Conservation (phyloP, 139 green algal genomes). For the Chlorella sp. region DNA sequence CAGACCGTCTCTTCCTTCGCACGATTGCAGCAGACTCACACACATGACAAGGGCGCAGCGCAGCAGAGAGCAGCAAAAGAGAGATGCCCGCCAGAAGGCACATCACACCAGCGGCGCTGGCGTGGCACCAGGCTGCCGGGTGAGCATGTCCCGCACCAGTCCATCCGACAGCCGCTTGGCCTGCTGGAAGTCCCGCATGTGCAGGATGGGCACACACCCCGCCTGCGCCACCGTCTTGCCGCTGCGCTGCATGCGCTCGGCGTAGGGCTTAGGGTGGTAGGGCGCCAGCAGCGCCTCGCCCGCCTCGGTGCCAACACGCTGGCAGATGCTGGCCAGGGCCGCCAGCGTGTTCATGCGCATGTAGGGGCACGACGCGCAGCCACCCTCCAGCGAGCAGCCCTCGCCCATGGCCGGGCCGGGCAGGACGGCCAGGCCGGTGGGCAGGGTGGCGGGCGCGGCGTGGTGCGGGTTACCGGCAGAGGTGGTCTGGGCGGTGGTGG, state of each 20-base stretch:
- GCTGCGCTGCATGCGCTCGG: conserved; percentile 49
- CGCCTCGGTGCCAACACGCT: conserved; percentile 34
- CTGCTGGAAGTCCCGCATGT: conserved; percentile 93
- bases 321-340: conserved; percentile 45
- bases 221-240: conserved; percentile 46
- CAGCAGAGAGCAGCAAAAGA: no score
- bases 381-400: conserved; percentile 87
- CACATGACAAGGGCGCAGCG: no score
- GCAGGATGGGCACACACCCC: conserved; percentile 89
- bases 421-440: conserved; percentile 57
- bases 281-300: conserved; percentile 55
- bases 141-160: conserved; percentile 23
- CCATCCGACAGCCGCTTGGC: conserved; percentile 36
- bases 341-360: conserved; percentile 94
- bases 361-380: conserved; percentile 95
- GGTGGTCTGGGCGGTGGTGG: conserved; percentile 39
- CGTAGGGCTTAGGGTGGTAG: conserved; percentile 66
- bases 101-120: neutral
- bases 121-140: neutral
- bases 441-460: conserved; percentile 35
- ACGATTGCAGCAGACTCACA: no score
- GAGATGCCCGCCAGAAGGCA: no score
- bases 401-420: conserved; percentile 73
- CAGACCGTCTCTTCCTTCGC: no score
- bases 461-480: no score